phyloP scores from a whole-genome alignment of 73 alveolate genomes.

The Paraurostyla sp. region DNA sequence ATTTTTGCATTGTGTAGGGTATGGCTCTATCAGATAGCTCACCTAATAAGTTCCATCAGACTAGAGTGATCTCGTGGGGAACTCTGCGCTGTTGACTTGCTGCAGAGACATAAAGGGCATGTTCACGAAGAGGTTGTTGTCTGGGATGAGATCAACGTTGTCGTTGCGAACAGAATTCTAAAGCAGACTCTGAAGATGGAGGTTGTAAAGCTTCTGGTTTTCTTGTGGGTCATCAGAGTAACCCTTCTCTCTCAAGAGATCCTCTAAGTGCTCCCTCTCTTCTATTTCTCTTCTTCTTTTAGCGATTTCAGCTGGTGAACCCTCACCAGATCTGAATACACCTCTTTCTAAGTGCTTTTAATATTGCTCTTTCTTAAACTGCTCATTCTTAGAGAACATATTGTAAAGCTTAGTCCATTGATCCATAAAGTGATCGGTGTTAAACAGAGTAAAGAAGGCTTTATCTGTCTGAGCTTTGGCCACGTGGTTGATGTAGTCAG shows the following conservation, averaged over 20 bases:
- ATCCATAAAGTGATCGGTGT: neutral
- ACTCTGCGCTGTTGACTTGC: neutral
- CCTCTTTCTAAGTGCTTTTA: neutral
- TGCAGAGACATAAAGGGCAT: neutral
- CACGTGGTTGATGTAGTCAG: neutral
- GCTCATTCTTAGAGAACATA: neutral
- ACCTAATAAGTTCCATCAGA: neutral
- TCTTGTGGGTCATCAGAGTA: neutral
- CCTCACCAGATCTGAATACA: conserved; percentile 25
- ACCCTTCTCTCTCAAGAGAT: neutral
- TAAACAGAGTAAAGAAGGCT: neutral
- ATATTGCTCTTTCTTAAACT: neutral
- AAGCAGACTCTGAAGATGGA: neutral
- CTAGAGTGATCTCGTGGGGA: too few species aligned
- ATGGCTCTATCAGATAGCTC: conserved; percentile 14
- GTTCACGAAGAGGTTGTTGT: neutral
- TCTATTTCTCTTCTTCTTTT: neutral
- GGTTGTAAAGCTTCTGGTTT: neutral
- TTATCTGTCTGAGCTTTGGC: neutral
- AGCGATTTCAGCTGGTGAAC: neutral
- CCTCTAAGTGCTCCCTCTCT: neutral
- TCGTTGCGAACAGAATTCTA: conserved; percentile 22
- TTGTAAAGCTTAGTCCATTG: neutral
- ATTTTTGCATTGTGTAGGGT: conserved; percentile 22
- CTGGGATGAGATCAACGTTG: conserved; percentile 36